phyloP scores from a whole-genome alignment of 495 filamentous ascomycete species.

The Penicillium mononematosum region DNA sequence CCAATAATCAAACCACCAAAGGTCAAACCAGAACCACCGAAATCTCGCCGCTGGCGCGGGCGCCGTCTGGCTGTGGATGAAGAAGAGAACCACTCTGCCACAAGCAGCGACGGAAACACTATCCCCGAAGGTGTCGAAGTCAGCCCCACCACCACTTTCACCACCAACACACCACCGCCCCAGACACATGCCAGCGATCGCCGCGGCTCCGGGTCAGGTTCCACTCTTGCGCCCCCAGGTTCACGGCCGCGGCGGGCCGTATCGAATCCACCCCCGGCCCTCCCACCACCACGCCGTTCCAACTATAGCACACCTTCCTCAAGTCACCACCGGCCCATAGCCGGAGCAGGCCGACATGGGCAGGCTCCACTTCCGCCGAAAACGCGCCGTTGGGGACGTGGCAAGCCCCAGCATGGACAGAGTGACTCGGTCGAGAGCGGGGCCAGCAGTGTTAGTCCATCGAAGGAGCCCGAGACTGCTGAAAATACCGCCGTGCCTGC shows the following conservation, averaged over 20 bases:
- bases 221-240: slow-evolving; percentile 28
- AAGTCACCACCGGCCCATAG: slow-evolving; percentile 29
- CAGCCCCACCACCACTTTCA: slow-evolving; percentile 24
- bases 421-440: slow-evolving; percentile 29
- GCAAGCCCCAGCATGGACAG: slow-evolving; percentile 26
- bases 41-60: slow-evolving; percentile 45
- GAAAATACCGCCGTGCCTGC: slow-evolving; percentile 4
- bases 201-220: slow-evolving; percentile 31
- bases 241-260: slow-evolving; percentile 35
- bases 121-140: slow-evolving; percentile 33
- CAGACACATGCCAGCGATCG: slow-evolving; percentile 16
- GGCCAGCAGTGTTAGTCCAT: slow-evolving; percentile 19
- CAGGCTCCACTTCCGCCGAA: slow-evolving; percentile 41
- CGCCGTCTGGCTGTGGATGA: slow-evolving; percentile 30
- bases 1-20: slow-evolving; percentile 31
- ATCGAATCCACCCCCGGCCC: slow-evolving; percentile 42
- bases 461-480: slow-evolving; percentile 16
- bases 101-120: slow-evolving; percentile 30
- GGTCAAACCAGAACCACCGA: slow-evolving; percentile 46
- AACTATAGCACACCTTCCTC: slow-evolving; percentile 23
- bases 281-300: slow-evolving; percentile 43
- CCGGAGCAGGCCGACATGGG: slow-evolving; percentile 24
- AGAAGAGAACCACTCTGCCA: slow-evolving; percentile 25
- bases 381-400: slow-evolving; percentile 40
- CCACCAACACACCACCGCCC: slow-evolving; percentile 12